Evolutionary conservation across 352 stramenopile species (phyloP), one percentile per base, ranked within the genome.

Genomic region (Globisporangium nagaii): DNA sequence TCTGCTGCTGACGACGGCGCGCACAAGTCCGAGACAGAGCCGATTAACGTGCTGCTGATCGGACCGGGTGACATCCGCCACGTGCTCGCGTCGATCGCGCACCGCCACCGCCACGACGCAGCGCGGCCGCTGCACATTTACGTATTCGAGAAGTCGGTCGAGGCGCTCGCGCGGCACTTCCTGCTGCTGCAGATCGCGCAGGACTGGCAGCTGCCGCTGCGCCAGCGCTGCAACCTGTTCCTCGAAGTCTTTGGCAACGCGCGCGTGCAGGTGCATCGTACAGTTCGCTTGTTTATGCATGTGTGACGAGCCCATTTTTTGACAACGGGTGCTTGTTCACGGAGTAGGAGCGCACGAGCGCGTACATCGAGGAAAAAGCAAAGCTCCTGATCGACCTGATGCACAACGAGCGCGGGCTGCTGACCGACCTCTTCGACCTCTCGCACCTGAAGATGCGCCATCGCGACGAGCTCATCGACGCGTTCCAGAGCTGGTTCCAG

Each of bases 201-300:
- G 20, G 90, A 98, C 63, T 90, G 72, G 66, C 60, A 93, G 54
- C 31, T 98, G 25, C 91, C 95, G 0, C 65, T 98, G 25, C 79
- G 88, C 32, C 86, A 97, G 63, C 80, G 90, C 6, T 90, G 80
- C 60, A 96, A 88, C 46, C 58, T 75, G 22, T 97, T 96, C 51
- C 72, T 98, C 35, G 93, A 98, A 60, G 79, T 98, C 8, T 98
- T 96, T 75, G 93, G 95, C 9, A 98, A 98, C 58, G 62, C 74
- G 15, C 66, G 89, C 4, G 67, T 98, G 19, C 90, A 97, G 65
- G 75, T 79, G 52, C 12, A 35, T 31, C n/a, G n/a, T n/a, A n/a
- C n/a, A n/a, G n/a, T n/a, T n/a, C n/a, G n/a, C n/a, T n/a, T n/a
- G n/a, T 20, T 19, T 15, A 27, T 36, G 15, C 13, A 2, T 22